Conservation (phyloP, 2,329 filamentous ascomycete genomes). For the Helicocarpus griseus region DNA sequence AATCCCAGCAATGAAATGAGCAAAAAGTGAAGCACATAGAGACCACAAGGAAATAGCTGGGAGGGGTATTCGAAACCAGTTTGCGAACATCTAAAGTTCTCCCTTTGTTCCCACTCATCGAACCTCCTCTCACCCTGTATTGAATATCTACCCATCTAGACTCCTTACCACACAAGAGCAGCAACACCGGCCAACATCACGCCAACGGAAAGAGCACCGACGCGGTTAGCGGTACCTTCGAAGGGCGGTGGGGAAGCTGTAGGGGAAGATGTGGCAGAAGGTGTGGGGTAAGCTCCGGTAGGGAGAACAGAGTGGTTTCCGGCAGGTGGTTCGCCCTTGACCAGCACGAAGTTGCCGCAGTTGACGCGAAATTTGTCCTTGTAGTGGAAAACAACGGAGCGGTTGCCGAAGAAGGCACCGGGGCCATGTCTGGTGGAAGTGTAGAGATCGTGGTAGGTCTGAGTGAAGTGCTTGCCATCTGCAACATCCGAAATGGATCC, state of each 20-base stretch:
- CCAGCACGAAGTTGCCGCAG: conserved; percentile 45
- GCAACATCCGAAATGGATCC: conserved; percentile 48
- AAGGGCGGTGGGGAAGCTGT: not conserved
- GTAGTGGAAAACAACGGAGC: conserved; percentile 45
- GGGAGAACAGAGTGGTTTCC: not conserved
- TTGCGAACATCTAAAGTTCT: too few species aligned
- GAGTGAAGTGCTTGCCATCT: conserved; percentile 18
- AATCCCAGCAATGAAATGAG: too few species aligned
- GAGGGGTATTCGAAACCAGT: too few species aligned
- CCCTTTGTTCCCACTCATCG: not conserved
- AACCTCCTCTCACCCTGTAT: not conserved
- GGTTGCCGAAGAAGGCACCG: conserved; percentile 44
- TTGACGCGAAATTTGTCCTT: conserved; percentile 45
- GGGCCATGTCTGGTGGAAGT: conserved; percentile 33
- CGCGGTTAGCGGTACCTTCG: not conserved
- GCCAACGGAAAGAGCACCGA: not conserved
- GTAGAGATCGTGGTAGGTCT: conserved; percentile 40
- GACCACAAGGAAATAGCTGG: too few species aligned
- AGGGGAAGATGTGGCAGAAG: not conserved
- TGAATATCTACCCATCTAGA: not conserved
- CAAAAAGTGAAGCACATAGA: too few species aligned
- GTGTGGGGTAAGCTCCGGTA: not conserved
- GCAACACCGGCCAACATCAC: not conserved
- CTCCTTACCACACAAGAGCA: not conserved
- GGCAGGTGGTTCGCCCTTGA: not conserved